These are phyloP conservation scores for Phytophthora brassicae DNA, from an alignment of 352 stramenopile genomes.

Conservation along the genomic window DNA sequence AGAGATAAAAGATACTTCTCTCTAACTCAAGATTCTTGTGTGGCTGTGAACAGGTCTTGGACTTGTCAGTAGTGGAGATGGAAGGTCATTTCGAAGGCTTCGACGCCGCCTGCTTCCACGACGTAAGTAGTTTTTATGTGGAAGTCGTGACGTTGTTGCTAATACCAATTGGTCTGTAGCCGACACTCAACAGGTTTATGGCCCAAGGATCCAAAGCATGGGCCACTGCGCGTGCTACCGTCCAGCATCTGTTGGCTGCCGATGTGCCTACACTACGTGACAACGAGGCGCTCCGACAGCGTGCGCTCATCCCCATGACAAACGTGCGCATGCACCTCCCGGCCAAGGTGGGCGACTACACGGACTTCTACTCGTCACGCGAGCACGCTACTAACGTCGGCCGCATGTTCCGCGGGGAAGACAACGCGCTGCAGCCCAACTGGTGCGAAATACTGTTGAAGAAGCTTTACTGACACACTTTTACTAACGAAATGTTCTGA, in stretches of 20 bases:
- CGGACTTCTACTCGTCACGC: conserved; percentile 96
- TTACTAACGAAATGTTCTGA: neutral
- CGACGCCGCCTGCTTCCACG: conserved; percentile 72
- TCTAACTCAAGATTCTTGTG: conserved; percentile 2
- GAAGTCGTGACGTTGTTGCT: neutral
- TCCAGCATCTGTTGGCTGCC: conserved; percentile 87
- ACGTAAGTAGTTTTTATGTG: conserved; percentile 23
- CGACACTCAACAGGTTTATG: conserved; percentile 94
- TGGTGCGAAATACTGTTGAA: conserved; percentile 54
- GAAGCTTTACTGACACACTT: neutral
- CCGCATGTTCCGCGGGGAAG: conserved; percentile 92
- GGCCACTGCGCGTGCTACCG: conserved; percentile 78
- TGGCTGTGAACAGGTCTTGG: conserved; percentile 54
- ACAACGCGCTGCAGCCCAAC: conserved; percentile 97
- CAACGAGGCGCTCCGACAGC: conserved; percentile 69
- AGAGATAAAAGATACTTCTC: too few species aligned
- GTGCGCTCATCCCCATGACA: conserved; percentile 79
- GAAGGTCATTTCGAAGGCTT: conserved; percentile 90
- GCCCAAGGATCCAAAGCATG: conserved; percentile 84
- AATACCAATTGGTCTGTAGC: conserved; percentile 22
- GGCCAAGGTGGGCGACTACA: conserved; percentile 95
- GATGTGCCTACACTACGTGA: conserved; percentile 76
- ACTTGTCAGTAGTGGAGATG: conserved; percentile 89
- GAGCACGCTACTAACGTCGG: conserved; percentile 97
- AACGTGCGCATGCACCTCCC: conserved; percentile 91